Evolutionary conservation across 306 rosid genomes (phyloP).

Genomic region (Canavalia ensiformis): DNA sequence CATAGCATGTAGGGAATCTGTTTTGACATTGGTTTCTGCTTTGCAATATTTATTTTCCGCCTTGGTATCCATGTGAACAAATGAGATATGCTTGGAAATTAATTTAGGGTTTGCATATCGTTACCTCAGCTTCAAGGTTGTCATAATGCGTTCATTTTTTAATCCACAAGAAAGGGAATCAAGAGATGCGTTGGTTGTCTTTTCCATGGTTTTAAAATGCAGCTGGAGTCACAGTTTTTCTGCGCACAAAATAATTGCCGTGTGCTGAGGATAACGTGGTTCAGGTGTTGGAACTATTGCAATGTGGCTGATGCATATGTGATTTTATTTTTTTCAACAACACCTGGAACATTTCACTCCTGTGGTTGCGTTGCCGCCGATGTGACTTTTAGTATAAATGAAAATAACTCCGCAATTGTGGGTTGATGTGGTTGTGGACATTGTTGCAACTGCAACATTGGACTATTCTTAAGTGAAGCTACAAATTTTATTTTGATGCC

Average conservation of each 20-base stretch:
- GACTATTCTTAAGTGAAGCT: constrained; percentile 11
- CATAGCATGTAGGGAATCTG: not conserved
- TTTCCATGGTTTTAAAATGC: not conserved
- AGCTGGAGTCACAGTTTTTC: not conserved
- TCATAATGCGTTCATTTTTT: not conserved
- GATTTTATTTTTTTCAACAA: not conserved
- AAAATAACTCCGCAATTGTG: not conserved
- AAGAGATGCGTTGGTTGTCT: not conserved
- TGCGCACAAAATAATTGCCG: not conserved
- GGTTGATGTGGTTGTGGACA: not conserved
- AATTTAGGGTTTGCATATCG: constrained; percentile 12
- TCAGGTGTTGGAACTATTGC: not conserved
- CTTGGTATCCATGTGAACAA: not conserved
- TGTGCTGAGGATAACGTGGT: not conserved
- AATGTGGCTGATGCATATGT: not conserved
- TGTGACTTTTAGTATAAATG: not conserved
- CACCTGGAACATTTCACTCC: not conserved
- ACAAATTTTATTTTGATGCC: constrained; percentile 13
- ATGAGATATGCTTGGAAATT: constrained; percentile 5
- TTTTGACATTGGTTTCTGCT: constrained; percentile 13
- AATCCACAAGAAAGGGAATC: not conserved
- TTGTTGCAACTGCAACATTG: not conserved
- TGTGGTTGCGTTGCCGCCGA: not conserved
- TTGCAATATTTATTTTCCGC: not conserved
- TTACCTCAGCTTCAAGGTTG: constrained; percentile 14